phyloP scores from a whole-genome alignment of 75 land plant genomes.

The Larix kaempferi region DNA sequence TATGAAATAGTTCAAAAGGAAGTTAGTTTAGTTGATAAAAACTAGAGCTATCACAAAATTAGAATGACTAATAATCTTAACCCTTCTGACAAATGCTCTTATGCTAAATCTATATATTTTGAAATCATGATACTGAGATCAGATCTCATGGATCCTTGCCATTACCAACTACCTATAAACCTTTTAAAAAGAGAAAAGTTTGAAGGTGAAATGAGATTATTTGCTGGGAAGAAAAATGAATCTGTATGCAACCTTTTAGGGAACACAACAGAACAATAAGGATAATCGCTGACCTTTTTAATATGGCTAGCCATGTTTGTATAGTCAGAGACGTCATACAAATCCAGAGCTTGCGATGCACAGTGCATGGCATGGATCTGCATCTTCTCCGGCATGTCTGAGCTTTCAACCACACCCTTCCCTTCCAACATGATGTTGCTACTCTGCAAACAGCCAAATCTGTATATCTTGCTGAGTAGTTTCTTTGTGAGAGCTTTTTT shows the following conservation, averaged over 20 bases:
- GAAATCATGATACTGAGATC: neutral
- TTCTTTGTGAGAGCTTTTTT: too few species aligned
- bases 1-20: neutral
- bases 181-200: neutral
- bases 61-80: too few species aligned
- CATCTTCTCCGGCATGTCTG: constrained; percentile 90
- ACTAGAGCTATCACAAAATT: too few species aligned
- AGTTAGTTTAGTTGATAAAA: too few species aligned
- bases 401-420: constrained; percentile 61
- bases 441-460: neutral
- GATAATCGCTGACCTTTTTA: constrained; percentile 50
- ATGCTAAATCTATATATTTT: neutral
- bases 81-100: neutral
- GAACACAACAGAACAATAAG: neutral
- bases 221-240: neutral
- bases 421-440: constrained; percentile 70
- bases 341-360: constrained; percentile 83
- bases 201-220: neutral
- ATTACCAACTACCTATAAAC: neutral
- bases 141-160: neutral
- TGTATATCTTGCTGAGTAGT: too few species aligned
- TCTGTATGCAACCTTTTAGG: too few species aligned
- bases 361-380: constrained; percentile 79
- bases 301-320: constrained; percentile 73
- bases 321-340: constrained; percentile 65